These are phyloP conservation scores for Populus pruinosa DNA, from an alignment of 345 rosid genomes.

Conservation along the genomic window DNA sequence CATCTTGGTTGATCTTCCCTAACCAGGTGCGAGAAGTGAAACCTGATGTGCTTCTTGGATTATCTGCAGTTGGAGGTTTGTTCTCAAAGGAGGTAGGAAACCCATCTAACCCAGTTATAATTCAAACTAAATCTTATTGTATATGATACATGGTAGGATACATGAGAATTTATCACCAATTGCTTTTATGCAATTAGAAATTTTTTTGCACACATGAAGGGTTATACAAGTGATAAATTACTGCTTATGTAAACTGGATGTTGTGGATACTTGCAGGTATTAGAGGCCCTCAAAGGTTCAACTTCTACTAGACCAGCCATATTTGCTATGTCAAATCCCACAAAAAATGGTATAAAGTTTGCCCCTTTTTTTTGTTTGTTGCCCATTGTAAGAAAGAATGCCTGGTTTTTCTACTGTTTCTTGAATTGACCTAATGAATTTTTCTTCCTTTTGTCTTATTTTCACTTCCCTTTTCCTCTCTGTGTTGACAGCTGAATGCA, in stretches of 20 bases:
- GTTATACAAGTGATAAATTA: neutral
- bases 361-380: neutral
- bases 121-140: neutral
- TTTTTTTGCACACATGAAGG: neutral
- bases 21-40: conserved; percentile 83
- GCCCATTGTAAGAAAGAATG: neutral
- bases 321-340: conserved; percentile 98
- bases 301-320: conserved; percentile 96
- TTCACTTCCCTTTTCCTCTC: neutral
- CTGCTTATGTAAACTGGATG: conserved; percentile 2
- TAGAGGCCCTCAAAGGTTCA: conserved; percentile 91
- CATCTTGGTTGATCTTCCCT: conserved; percentile 12
- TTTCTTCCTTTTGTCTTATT: neutral
- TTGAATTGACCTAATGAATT: neutral
- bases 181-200: neutral
- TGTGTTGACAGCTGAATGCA: conserved; percentile 75
- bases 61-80: conserved; percentile 99
- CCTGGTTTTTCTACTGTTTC: neutral
- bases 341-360: conserved; percentile 58
- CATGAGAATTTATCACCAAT: neutral
- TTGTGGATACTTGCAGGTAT: conserved; percentile 47
- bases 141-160: neutral
- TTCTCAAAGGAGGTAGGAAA: conserved; percentile 78
- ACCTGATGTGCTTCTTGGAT: conserved; percentile 98
- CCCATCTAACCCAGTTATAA: neutral